Evolutionary conservation across 768 basidiomycete species (phyloP), one percentile per base, ranked within the genome.

Genomic region (Tephrocybe sp.): DNA sequence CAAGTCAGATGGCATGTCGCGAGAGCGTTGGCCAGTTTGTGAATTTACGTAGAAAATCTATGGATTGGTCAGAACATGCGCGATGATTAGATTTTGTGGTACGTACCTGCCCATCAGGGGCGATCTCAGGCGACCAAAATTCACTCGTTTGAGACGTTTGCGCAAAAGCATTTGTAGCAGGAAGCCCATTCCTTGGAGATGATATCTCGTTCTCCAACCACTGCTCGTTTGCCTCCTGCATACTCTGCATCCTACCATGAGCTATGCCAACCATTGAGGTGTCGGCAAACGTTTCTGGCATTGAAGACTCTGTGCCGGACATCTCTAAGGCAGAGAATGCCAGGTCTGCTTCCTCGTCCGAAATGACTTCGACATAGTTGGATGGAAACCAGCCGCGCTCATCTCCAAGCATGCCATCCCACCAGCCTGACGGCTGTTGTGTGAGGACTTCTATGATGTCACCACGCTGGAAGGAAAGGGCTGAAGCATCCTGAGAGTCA

Each of bases 41-140:
- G 91, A 92, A 62, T 98, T 99, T 56, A 92, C 80, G 70, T 98
- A 99, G 74, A 85, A 95, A 65, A 99, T 93, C 94, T 97, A 48
- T 22, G 45, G 19, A 16, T n/a, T 35, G 45, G 41, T 49, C 17
- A 45, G 42, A 39, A 39, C 33, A 31, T 40, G 38, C 36, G n/a
- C 26, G 11, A 33, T 33, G 14, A 31, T 38, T 12, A 36, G 33
- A 30, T 46, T 35, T 20, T 30, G 26, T 10, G 20, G 23, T 4
- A 68, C 83, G 64, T 62, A 89, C 93, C 80, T 91, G 90, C 45
- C 92, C 91, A 59, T 89, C 83, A 39, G 77, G 69, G 2, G 89
- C 88, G 34, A 96, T 82, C 59, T 84, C 81, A 10, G 95, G 95
- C 65, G 94, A 83, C 95, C 95, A 98, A 68, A 86, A 95, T 59